A percentile compares a stretch with the other conserved stretches of the same genome.
Evolutionary conservation across 1,139 yeast genomes (phyloP).

Genomic region (Suhomyces anneliseae): DNA sequence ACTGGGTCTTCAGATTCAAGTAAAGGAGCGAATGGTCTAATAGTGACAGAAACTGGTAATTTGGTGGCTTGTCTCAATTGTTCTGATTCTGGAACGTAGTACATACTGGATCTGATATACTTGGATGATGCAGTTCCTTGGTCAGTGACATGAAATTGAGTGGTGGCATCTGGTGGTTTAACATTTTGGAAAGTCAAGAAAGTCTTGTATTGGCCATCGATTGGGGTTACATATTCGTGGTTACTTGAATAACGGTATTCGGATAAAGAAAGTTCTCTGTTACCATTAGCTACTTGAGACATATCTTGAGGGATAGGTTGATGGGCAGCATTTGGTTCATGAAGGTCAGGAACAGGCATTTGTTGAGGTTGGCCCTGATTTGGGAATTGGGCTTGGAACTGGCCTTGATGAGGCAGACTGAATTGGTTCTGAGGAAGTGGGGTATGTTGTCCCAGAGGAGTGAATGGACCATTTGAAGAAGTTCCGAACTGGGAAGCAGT

Average conservation of each 20-base stretch:
- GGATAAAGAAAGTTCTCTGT: constrained; percentile 48
- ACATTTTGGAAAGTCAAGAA: constrained; percentile 74
- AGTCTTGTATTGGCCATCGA: constrained; percentile 32
- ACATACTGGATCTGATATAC: constrained; percentile 76
- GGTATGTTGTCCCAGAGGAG: not conserved
- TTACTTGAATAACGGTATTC: constrained; percentile 58
- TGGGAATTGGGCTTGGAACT: not conserved
- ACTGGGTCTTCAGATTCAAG: constrained; percentile 52
- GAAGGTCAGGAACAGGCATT: not conserved
- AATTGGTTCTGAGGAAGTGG: not conserved
- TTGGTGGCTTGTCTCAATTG: constrained; percentile 67
- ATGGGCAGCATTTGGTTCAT: constrained; percentile 7
- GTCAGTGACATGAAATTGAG: constrained; percentile 68
- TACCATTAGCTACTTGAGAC: not conserved
- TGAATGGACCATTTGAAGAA: not conserved
- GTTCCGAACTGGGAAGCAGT: not conserved
- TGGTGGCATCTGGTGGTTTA: constrained; percentile 80
- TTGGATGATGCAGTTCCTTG: constrained; percentile 86
- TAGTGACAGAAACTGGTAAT: constrained; percentile 76
- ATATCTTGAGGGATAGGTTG: constrained; percentile 4
- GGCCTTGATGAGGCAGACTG: not conserved
- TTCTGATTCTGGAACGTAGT: constrained; percentile 78
- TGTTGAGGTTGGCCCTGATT: not conserved
- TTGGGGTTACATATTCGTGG: constrained; percentile 38
- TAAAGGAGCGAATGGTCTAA: constrained; percentile 80